These are phyloP conservation scores for Mycena leptocephala DNA, from an alignment of 768 basidiomycete genomes.

Conservation along the genomic window DNA sequence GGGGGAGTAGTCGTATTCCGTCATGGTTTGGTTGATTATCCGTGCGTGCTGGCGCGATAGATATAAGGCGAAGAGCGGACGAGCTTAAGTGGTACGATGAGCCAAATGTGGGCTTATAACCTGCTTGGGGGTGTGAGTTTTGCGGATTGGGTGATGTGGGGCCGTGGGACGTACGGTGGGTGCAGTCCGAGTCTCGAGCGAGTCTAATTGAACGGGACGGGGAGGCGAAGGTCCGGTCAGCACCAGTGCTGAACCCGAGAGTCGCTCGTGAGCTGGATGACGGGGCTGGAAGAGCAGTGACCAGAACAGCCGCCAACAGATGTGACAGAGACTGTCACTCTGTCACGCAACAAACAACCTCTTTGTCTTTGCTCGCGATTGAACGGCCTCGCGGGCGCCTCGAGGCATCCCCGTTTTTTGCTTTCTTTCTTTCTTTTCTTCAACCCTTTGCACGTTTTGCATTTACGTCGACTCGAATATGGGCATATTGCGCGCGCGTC, in stretches of 20 bases:
- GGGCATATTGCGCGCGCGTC: too few species aligned
- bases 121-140: neutral
- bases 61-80: neutral
- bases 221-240: neutral
- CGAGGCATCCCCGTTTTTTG: too few species aligned
- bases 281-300: neutral
- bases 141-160: constrained; percentile 14
- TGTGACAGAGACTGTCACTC: neutral
- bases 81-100: constrained; percentile 15
- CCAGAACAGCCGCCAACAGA: neutral
- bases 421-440: too few species aligned
- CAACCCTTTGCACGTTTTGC: too few species aligned
- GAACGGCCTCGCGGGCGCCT: too few species aligned
- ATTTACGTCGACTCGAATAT: too few species aligned
- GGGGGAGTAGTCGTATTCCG: constrained; percentile 65
- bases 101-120: constrained; percentile 8
- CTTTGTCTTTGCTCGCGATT: too few species aligned
- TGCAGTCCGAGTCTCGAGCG: neutral
- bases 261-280: neutral
- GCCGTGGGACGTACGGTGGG: constrained; percentile 16
- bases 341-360: too few species aligned
- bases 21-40: constrained; percentile 49
- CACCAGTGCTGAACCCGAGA: constrained; percentile 1
- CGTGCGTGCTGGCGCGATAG: neutral
- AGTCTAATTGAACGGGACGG: constrained; percentile 1